Conservation (phyloP, 306 rosid species). For the Pterocarpus santalinus region DNA sequence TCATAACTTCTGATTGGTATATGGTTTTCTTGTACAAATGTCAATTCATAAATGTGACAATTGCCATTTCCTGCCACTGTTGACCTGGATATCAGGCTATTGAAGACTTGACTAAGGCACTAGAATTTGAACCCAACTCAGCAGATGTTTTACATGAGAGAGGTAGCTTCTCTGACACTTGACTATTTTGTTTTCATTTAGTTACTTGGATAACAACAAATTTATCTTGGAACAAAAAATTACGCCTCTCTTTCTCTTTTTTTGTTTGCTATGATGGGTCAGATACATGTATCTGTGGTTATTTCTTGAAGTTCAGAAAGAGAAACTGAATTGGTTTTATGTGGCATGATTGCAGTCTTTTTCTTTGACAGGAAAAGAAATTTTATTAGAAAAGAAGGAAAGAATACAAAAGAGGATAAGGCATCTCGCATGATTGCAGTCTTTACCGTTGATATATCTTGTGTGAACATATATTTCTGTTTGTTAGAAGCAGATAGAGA, state of each 20-base stretch:
- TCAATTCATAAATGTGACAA: slow-evolving; percentile 31
- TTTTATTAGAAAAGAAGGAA: neutral
- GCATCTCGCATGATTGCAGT: slow-evolving; percentile 27
- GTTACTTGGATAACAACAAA: neutral
- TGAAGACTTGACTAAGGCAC: slow-evolving; percentile 87
- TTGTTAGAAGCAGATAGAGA: slow-evolving; percentile 28
- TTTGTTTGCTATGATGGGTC: neutral
- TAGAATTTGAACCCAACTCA: slow-evolving; percentile 82
- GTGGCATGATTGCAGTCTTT: slow-evolving; percentile 35
- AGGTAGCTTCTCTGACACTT: slow-evolving; percentile 62
- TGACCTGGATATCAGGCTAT: slow-evolving; percentile 71
- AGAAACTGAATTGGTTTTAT: slow-evolving; percentile 26
- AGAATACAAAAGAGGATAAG: neutral
- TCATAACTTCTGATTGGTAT: slow-evolving; percentile 14
- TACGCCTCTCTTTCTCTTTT: slow-evolving; percentile 26
- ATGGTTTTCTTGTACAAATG: slow-evolving; percentile 45
- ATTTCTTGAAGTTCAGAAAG: slow-evolving; percentile 12
- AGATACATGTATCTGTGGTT: slow-evolving; percentile 21
- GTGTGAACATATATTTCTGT: slow-evolving; percentile 4
- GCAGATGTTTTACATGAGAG: slow-evolving; percentile 91
- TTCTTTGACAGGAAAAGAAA: neutral
- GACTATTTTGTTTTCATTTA: neutral
- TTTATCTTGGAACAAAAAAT: slow-evolving; percentile 15
- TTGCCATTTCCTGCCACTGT: slow-evolving; percentile 23
- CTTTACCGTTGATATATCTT: slow-evolving; percentile 19